Evolutionary conservation across 805 yeast genomes (phyloP).

Genomic region (Candida rishiriensis): DNA sequence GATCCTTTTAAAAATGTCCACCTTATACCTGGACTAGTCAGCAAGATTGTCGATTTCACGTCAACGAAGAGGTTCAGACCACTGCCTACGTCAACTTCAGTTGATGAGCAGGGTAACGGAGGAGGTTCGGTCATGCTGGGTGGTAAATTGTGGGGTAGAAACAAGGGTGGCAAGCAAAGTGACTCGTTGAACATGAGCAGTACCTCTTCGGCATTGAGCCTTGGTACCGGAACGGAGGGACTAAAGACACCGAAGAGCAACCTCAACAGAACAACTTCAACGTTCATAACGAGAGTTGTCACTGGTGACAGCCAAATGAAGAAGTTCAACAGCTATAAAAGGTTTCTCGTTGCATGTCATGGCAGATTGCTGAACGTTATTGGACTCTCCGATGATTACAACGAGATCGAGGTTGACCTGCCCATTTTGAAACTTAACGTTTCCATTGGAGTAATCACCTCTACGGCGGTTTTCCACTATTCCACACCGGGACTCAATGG

Average conservation of each 20-base stretch:
- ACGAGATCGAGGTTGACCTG: constrained; percentile 37
- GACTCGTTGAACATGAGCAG: not conserved
- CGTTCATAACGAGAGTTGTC: constrained; percentile 30
- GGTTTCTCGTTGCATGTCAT: constrained; percentile 41
- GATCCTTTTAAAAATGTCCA: constrained; percentile 51
- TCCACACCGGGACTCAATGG: constrained; percentile 5
- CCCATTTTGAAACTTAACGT: constrained; percentile 44
- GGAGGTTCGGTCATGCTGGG: not conserved
- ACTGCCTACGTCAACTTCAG: not conserved
- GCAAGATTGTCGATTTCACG: constrained; percentile 23
- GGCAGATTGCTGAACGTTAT: constrained; percentile 47
- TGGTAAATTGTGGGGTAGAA: constrained; percentile 11
- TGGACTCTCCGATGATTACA: constrained; percentile 32
- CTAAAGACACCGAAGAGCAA: constrained; percentile 29
- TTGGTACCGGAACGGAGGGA: constrained; percentile 3
- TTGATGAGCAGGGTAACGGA: not conserved
- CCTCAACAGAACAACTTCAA: constrained; percentile 29
- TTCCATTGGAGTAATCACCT: constrained; percentile 36
- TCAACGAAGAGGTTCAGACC: not conserved
- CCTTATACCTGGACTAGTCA: constrained; percentile 51
- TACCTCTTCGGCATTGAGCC: not conserved
- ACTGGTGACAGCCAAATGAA: constrained; percentile 27
- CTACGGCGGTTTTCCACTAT: constrained; percentile 30
- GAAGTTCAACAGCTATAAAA: constrained; percentile 23
- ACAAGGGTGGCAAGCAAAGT: not conserved